Conservation (phyloP, 1,284 basidiomycete genomes). For the Rhodofomes roseus region DNA sequence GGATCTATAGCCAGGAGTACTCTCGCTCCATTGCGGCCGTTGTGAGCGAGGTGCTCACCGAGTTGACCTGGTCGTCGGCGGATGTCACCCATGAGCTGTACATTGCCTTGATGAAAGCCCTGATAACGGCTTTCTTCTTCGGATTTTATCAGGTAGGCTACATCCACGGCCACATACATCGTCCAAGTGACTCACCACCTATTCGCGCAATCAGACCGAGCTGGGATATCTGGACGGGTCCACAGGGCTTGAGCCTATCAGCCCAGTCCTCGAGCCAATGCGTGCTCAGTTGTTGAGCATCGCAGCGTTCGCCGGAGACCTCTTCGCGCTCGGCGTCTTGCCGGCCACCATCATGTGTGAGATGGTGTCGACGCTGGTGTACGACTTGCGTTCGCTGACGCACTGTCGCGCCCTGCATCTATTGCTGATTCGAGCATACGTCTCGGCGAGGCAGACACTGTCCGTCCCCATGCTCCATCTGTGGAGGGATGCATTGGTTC, state of each 20-base stretch:
- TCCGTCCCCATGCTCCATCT: neutral
- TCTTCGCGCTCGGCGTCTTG: conserved; percentile 7
- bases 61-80: neutral
- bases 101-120: neutral
- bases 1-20: conserved; percentile 1
- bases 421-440: conserved; percentile 5
- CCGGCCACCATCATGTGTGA: neutral
- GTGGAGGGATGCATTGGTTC: neutral
- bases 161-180: neutral
- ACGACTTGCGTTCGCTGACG: conserved; percentile 1
- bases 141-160: neutral
- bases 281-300: conserved; percentile 4
- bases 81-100: neutral
- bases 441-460: neutral
- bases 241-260: neutral
- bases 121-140: neutral
- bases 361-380: neutral
- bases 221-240: neutral
- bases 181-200: neutral
- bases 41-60: neutral
- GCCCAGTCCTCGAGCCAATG: neutral
- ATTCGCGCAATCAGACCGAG: neutral
- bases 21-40: conserved; percentile 8
- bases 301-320: conserved; percentile 6
- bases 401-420: conserved; percentile 9